Base-by-base conservation (phyloP, 176 grass and related monocot species). In the Melocanna baccifera region DNA sequence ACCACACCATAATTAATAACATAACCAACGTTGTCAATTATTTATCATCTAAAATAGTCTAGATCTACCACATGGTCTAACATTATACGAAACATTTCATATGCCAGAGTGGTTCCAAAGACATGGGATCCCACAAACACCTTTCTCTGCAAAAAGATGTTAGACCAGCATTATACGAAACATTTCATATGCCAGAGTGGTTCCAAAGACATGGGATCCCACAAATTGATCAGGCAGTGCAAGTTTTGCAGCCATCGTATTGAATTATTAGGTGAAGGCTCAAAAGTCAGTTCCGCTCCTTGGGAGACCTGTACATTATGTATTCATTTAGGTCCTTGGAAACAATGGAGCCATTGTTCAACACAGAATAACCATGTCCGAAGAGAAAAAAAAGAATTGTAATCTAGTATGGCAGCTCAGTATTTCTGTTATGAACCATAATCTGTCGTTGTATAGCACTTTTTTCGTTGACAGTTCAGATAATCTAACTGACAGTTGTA, bases 111-210 rank as follows among this genome's bases (percentile, higher is more conserved):
- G n/a, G n/a, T n/a, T n/a, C n/a, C n/a, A n/a, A n/a, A n/a, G n/a
- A n/a, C n/a, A n/a, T n/a, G n/a, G n/a, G n/a, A n/a, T n/a, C n/a
- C n/a, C n/a, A n/a, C n/a, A n/a, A n/a, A n/a, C 7, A 90, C 32
- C 92, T 98, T 53, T 90, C 92, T 81, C 59, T 88, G 11, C 87
- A 98, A 70, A 90, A 88, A n/a, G 95, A 98, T 86, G 91, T 95
- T 57, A 90, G 91, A 19, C 85, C 91, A 26, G 77, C 87, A 56
- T 57, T 98, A 23, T 90, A 91, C 85, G 86, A 94, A 69, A 86
- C 89, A 12, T 98, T 95, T 87, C 92, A 86, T 63, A 98, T 98
- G 95, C 91, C 87, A n/a, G 95, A 98, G 67, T 98, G 92, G 92
- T 98, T 98, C 50, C 84, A 88, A 83, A 84, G 89, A 68, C 87